Evolutionary conservation across 371 early-diverging fungal species (phyloP), one percentile per base, ranked within the genome.

Genomic region (Globomyces sp.): DNA sequence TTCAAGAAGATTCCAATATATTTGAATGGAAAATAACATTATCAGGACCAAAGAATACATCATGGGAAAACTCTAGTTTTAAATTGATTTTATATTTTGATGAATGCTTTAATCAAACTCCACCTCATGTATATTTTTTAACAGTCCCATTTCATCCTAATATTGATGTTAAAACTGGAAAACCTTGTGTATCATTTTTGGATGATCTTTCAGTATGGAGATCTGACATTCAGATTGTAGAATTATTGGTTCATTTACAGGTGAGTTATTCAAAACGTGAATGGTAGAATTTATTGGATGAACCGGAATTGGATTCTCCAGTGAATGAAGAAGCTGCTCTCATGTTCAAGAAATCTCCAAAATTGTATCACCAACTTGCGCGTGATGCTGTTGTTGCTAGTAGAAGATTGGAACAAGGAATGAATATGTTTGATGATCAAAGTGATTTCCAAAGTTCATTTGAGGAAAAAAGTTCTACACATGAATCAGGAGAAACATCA

Each of bases 101-200:
- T 47, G 71, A 70, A 40, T 62, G 73, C 11, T 77, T 68, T 67
- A 74, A 76, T 58, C 71, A 80, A 44, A 45, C 57, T 8, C 80
- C 80, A 11, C 80, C 80, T n/a, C 57, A 68, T 11, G 70, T 74
- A 43, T 68, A 55, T 46, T 81, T 81, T 66, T 13, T 66, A 10
- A 81, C 79, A 9, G 76, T 81, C 1, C 79, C 81, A 4, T 81
- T 81, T 63, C 81, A 80, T 73, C 81, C 81, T 0, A 80, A 80
- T 52, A 69, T 79, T 47, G 78, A 81, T 53, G 69, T 79, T 71
- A 37, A 57, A 1, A 72, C 77, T 4, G 81, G 81, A 3, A 48
- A 57, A 8, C 78, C 78, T 2, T 76, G 79, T 63, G 24, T 70
- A 3, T 57, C 59, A 10, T 68, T 76, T 58, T 71, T 81, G 39